Evolutionary conservation across 1,284 basidiomycete species (phyloP), one percentile per base, ranked within the genome.

Genomic region (Leccinum griseonigrum): DNA sequence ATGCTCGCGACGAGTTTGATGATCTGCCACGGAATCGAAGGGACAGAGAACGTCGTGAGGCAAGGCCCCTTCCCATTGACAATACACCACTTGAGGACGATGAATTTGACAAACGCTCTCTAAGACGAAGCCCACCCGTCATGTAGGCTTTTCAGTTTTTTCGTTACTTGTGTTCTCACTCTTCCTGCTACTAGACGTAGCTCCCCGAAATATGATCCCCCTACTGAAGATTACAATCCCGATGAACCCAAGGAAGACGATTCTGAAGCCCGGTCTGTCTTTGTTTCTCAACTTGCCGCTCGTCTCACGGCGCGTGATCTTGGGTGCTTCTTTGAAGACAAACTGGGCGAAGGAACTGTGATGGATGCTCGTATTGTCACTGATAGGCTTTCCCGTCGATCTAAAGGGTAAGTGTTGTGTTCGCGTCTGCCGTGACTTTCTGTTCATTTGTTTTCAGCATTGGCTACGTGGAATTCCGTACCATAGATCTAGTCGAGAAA

Each of bases 311-410:
- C 95, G 71, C 86, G 93, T 72, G 97, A 99, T 81, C 82, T 99
- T 75, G 95, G 95, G 65, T 93, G 97, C 78, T 99, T 99, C 82
- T 98, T 99, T 74, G 97, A 98, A 82, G 94, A 97, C 75, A 95
- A 94, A 75, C 83, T 98, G 36, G 95, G 95, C 29, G 91, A 93
- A 76, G 89, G 90, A 51, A 87, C 92, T 31, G 97, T 99, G 3
- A 88, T 95, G 80, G 97, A 98, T 71, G 94, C 96, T 18, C 84
- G 95, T 64, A 94, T 99, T 71, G 95, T 98, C 50, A 97, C 93
- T 11, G 97, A 99, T 75, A 85, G 94, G 66, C 81, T 96, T 58
- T 96, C 95, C 14, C 87, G 95, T 68, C 87, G 96, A 58, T 97
- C 95, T 32, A 98, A 98, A 78, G 97, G 96, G 96, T 97, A 65